These are phyloP conservation scores for Xylariaceae sp. DNA, from an alignment of 2,329 filamentous ascomycete species.

Conservation along the genomic window DNA sequence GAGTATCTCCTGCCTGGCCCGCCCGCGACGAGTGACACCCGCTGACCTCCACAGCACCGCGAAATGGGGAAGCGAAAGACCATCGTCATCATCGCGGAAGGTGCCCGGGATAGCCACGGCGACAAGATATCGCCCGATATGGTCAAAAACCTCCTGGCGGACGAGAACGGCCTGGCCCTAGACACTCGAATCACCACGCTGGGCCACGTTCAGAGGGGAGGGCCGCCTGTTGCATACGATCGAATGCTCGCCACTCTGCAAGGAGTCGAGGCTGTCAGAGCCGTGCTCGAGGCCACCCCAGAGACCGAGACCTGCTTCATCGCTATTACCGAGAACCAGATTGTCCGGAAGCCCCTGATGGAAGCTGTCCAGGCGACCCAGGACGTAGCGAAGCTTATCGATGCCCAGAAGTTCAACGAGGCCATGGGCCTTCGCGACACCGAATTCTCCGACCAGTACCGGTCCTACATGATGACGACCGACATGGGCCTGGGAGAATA, in stretches of 20 bases:
- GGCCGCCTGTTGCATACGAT: slow-evolving; percentile 87
- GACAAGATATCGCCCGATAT: slow-evolving; percentile 74
- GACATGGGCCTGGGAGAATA: slow-evolving; percentile 64
- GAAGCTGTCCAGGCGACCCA: slow-evolving; percentile 83
- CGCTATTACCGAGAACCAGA: slow-evolving; percentile 96
- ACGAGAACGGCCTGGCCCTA: slow-evolving; percentile 65
- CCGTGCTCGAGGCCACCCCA: slow-evolving; percentile 81
- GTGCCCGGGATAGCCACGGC: slow-evolving; percentile 76
- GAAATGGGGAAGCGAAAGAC: slow-evolving; percentile 89
- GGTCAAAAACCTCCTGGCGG: slow-evolving; percentile 83
- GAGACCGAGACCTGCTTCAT: slow-evolving; percentile 91
- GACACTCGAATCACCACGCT: slow-evolving; percentile 93
- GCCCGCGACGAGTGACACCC: not conserved
- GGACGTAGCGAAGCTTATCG: slow-evolving; percentile 72
- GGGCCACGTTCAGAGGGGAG: slow-evolving; percentile 95
- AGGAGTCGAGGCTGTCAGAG: slow-evolving; percentile 88
- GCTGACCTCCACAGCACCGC: slow-evolving; percentile 76
- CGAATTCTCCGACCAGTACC: slow-evolving; percentile 89
- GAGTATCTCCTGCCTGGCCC: slow-evolving; percentile 19
- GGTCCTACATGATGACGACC: slow-evolving; percentile 85
- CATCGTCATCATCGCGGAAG: slow-evolving; percentile 95
- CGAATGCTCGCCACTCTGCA: slow-evolving; percentile 88
- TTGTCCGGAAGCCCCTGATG: slow-evolving; percentile 81
- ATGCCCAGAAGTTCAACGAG: slow-evolving; percentile 73
- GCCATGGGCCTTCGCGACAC: slow-evolving; percentile 86